Conservation (phyloP, 495 filamentous ascomycete genomes). For the Gamarada debralockiae region DNA sequence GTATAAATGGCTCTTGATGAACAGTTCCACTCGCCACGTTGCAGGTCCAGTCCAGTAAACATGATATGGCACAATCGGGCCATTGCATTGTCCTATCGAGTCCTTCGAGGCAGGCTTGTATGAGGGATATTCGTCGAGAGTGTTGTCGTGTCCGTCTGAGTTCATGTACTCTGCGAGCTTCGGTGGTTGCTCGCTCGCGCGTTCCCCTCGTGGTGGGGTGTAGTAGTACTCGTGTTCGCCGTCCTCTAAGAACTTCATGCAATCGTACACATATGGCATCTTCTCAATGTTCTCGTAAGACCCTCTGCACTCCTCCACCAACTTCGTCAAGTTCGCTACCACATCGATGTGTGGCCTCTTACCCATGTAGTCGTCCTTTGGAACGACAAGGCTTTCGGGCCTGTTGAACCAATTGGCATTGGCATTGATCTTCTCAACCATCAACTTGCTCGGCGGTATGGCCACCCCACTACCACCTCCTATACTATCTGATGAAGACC, state of each 20-base stretch:
- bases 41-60: conserved; percentile 56
- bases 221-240: conserved; percentile 44
- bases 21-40: conserved; percentile 54
- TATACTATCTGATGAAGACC: conserved; percentile 15
- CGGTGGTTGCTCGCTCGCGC: conserved; percentile 39
- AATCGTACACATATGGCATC: conserved; percentile 51
- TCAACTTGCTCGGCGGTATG: conserved; percentile 16
- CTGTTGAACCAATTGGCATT: conserved; percentile 45
- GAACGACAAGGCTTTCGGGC: conserved; percentile 40
- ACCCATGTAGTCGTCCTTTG: conserved; percentile 48
- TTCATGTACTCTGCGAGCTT: conserved; percentile 35
- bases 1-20: conserved; percentile 54
- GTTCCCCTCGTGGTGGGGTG: conserved; percentile 30
- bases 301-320: conserved; percentile 49
- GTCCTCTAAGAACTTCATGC: conserved; percentile 43
- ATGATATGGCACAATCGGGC: conserved; percentile 52
- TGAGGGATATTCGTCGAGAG: conserved; percentile 28
- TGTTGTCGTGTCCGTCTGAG: conserved; percentile 36
- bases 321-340: conserved; percentile 43
- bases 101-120: conserved; percentile 29
- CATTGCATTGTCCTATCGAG: conserved; percentile 42
- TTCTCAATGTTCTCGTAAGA: conserved; percentile 44
- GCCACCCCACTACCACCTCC: conserved; percentile 2
- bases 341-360: conserved; percentile 45
- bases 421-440: conserved; percentile 32